phyloP scores from a whole-genome alignment of 805 yeast species.

The Debaryomyces tyrocola region DNA sequence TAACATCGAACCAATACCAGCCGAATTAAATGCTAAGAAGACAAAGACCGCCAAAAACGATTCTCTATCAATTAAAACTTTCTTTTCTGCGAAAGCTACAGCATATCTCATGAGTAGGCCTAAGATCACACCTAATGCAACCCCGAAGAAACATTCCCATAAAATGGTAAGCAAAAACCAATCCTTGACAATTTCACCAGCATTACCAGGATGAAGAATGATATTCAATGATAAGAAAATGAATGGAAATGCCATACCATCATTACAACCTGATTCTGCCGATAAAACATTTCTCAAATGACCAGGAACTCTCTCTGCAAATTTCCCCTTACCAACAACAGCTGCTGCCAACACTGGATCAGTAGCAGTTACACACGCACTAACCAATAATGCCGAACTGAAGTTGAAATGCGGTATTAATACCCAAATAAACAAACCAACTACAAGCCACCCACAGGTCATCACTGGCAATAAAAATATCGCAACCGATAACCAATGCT shows the following conservation, averaged over 20 bases:
- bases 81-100: slow-evolving; percentile 70
- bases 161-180: slow-evolving; percentile 77
- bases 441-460: slow-evolving; percentile 87
- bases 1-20: slow-evolving; percentile 84
- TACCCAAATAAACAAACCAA: slow-evolving; percentile 77
- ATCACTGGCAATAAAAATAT: slow-evolving; percentile 80
- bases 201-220: slow-evolving; percentile 63
- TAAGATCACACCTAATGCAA: slow-evolving; percentile 66
- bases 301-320: slow-evolving; percentile 90
- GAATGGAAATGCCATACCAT: slow-evolving; percentile 95
- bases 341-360: slow-evolving; percentile 96
- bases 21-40: slow-evolving; percentile 77
- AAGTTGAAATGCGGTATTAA: slow-evolving; percentile 73
- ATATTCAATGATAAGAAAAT: slow-evolving; percentile 68
- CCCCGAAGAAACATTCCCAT: slow-evolving; percentile 82
- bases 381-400: slow-evolving; percentile 67
- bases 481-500: slow-evolving; percentile 77
- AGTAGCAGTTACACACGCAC: slow-evolving; percentile 92
- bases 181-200: slow-evolving; percentile 69
- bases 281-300: slow-evolving; percentile 80
- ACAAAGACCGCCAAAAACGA: slow-evolving; percentile 84
- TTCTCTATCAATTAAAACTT: slow-evolving; percentile 77
- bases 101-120: slow-evolving; percentile 73
- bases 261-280: slow-evolving; percentile 90
- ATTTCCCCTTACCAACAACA: slow-evolving; percentile 91